phyloP scores from a whole-genome alignment of 768 basidiomycete genomes.

The Tulasnella calospora region DNA sequence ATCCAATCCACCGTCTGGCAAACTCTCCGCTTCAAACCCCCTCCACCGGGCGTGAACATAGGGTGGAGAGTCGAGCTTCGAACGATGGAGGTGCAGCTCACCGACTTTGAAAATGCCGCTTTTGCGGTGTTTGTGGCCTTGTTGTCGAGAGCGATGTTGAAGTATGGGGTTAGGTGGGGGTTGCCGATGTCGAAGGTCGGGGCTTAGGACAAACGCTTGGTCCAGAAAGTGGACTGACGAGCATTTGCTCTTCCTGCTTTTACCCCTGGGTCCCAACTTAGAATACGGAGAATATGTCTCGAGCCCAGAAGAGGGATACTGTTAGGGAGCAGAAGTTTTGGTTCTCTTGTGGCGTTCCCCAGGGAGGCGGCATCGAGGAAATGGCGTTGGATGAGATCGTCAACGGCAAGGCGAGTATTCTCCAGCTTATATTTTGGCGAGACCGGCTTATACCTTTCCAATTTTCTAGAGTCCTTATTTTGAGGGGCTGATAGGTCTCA shows the following conservation, averaged over 20 bases:
- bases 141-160: slow-evolving; percentile 85
- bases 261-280: background rate
- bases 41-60: slow-evolving; percentile 80
- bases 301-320: slow-evolving; percentile 81
- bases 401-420: background rate
- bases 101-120: slow-evolving; percentile 97
- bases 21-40: slow-evolving; percentile 95
- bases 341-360: slow-evolving; percentile 50
- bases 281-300: slow-evolving; percentile 74
- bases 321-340: slow-evolving; percentile 66
- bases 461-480: background rate
- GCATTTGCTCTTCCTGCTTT: background rate
- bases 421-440: background rate
- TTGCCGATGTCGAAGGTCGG: slow-evolving; percentile 93
- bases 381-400: slow-evolving; percentile 65
- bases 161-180: slow-evolving; percentile 80
- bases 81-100: slow-evolving; percentile 97
- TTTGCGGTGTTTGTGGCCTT: slow-evolving; percentile 92
- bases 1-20: slow-evolving; percentile 99
- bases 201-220: background rate
- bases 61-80: slow-evolving; percentile 98
- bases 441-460: background rate
- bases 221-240: background rate
- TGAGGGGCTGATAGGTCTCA: background rate
- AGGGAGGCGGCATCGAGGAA: slow-evolving; percentile 78